These are phyloP conservation scores for Cercospora nicotianae DNA, from an alignment of 2,329 filamentous ascomycete genomes.

Conservation along the genomic window DNA sequence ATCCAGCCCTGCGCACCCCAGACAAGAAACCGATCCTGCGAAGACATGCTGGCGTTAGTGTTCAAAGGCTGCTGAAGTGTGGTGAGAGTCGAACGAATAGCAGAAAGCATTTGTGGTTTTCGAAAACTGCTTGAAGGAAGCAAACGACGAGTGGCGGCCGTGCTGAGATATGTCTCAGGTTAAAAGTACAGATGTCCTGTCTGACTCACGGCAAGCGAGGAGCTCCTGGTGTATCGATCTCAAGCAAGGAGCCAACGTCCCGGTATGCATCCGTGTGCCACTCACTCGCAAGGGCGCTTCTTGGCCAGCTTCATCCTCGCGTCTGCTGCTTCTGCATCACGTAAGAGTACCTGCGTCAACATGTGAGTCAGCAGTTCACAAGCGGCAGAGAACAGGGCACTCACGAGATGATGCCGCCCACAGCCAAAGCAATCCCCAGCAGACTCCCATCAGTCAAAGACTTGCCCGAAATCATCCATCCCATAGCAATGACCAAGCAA, in stretches of 20 bases:
- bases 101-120: constrained; percentile 1
- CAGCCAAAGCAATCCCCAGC: constrained; percentile 34
- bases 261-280: neutral
- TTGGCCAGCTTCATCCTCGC: constrained; percentile 16
- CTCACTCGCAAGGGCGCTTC: neutral
- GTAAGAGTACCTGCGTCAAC: constrained; percentile 22
- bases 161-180: neutral
- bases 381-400: constrained; percentile 14
- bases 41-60: constrained; percentile 13
- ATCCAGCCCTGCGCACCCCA: constrained; percentile 67
- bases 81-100: constrained; percentile 12
- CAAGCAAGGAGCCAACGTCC: neutral
- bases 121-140: neutral
- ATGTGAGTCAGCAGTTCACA: constrained; percentile 6
- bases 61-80: neutral
- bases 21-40: constrained; percentile 57
- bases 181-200: neutral
- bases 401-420: constrained; percentile 38
- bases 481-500: constrained; percentile 36
- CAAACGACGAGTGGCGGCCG: neutral
- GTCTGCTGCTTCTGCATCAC: constrained; percentile 21
- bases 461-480: constrained; percentile 35
- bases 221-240: neutral
- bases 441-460: constrained; percentile 33
- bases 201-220: neutral